Evolutionary conservation across 371 early-diverging fungal species (phyloP), one percentile per base, ranked within the genome.

Genomic region (Massospora cicadina): DNA sequence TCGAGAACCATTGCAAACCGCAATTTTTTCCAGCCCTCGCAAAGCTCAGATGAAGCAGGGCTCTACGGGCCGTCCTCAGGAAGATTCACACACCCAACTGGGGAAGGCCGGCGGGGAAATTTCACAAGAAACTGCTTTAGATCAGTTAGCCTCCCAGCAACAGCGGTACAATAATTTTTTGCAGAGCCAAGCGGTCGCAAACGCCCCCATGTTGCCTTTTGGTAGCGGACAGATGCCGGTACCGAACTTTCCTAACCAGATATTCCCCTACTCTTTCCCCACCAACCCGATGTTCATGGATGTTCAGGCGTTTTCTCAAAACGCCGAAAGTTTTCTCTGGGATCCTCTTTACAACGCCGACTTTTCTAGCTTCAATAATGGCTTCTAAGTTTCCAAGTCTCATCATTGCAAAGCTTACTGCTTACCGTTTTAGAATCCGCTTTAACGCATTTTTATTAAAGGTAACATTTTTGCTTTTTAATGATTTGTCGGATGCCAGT

Each of bases 301-400:
- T 17, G 26, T 12, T 26, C 21, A 31, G 7, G 31, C 60, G 7
- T 60, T 31, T 21, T 27, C n/a, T 17, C 60, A 43, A 17, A 43
- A 43, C 43, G 17, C 17, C 43, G 43, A 43, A 10, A 17, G 17
- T 21, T 60, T 60, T 60, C 21, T 25, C 13, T 60, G 60, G 60
- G 60, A 60, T 60, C 60, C 60, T 13, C 30, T 60, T 10, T 60
- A 60, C 31, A 60, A 24, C 23, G 13, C 32, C 31, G 30, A 60
- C 27, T 60, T 60, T 60, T n/a, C 57, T 27, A 23, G 31, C 21
- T 60, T 60, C 30, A 60, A 60, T 31, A 43, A 43, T 43, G 43
- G 43, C 43, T 17, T 43, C 10, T 43, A 43, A 43, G n/a, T n/a
- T n/a, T n/a, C n/a, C n/a, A n/a, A n/a, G n/a, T n/a, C n/a, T n/a